A percentile compares a stretch with the other conserved stretches of the same genome.
phyloP scores from a whole-genome alignment of 1,139 yeast species.

The Magnusiomyces fungicola region DNA sequence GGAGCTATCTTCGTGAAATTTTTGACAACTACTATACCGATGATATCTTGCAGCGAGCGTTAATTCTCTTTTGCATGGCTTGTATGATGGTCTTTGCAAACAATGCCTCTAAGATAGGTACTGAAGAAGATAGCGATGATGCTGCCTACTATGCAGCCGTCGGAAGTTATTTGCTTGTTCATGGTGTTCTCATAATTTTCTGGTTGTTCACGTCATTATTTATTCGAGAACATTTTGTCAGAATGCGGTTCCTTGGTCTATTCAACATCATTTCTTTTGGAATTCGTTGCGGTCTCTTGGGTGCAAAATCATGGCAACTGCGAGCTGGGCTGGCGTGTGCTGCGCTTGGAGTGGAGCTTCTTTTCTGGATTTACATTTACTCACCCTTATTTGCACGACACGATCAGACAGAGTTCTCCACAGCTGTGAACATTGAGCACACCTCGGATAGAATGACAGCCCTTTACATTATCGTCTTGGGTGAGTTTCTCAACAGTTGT shows the following conservation, averaged over 20 bases:
- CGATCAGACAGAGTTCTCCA: slow-evolving; percentile 41
- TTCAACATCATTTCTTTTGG: slow-evolving; percentile 20
- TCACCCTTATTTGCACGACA: slow-evolving; percentile 41
- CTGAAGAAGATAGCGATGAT: slow-evolving; percentile 27
- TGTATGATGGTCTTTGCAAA: slow-evolving; percentile 49
- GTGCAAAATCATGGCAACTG: slow-evolving; percentile 38
- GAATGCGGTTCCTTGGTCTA: slow-evolving; percentile 40
- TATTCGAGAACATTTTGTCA: slow-evolving; percentile 48
- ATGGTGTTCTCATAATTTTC: slow-evolving; percentile 21
- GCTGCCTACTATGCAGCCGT: slow-evolving; percentile 18
- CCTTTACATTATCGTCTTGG: slow-evolving; percentile 58
- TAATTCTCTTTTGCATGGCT: slow-evolving; percentile 48
- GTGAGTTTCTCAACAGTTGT: slow-evolving; percentile 54
- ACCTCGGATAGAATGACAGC: slow-evolving; percentile 56
- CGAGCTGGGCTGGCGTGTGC: slow-evolving; percentile 44
- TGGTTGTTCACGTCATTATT: slow-evolving; percentile 41
- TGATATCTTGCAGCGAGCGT: slow-evolving; percentile 49
- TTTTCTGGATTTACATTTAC: slow-evolving; percentile 18
- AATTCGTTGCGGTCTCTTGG: slow-evolving; percentile 33
- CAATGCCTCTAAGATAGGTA: slow-evolving; percentile 39
- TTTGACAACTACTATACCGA: slow-evolving; percentile 59
- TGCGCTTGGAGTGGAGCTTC: slow-evolving; percentile 39
- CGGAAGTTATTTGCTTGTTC: slow-evolving; percentile 21
- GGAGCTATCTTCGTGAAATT: slow-evolving; percentile 59
- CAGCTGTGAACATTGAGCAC: slow-evolving; percentile 61